Percentiles rank a stretch among this genome's conserved stretches.
These are phyloP conservation scores for Xylaria polymorpha DNA, from an alignment of 2,329 filamentous ascomycete species.

Conservation along the genomic window DNA sequence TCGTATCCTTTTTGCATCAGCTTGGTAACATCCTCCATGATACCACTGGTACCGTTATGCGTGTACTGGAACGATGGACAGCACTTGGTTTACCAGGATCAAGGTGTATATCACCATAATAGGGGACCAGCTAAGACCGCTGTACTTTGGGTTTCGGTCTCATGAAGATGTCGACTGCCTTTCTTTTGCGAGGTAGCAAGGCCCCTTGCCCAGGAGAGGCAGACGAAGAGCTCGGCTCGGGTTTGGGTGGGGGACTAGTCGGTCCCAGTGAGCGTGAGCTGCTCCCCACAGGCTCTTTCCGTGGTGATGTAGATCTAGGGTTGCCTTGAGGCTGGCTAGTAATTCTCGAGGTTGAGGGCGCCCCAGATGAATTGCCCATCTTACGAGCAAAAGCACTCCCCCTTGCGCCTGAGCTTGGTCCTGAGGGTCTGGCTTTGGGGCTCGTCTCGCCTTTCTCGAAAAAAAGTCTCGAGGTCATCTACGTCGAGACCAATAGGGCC, in stretches of 20 bases:
- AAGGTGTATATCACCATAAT: not conserved
- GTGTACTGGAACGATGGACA: not conserved
- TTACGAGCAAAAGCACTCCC: constrained; percentile 27
- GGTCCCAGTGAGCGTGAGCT: constrained; percentile 14
- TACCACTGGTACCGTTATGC: not conserved
- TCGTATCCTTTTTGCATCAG: not conserved
- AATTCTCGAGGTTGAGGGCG: constrained; percentile 20
- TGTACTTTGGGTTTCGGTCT: constrained; percentile 56
- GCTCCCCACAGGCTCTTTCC: not conserved
- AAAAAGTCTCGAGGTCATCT: constrained; percentile 43
- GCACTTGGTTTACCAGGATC: not conserved
- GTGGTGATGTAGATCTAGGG: constrained; percentile 16
- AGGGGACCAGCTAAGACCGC: constrained; percentile 11
- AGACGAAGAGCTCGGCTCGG: constrained; percentile 21
- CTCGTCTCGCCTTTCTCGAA: constrained; percentile 33
- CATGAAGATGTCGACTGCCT: constrained; percentile 63
- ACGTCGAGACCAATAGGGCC: constrained; percentile 39
- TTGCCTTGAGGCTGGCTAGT: constrained; percentile 17
- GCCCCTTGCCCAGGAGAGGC: constrained; percentile 24
- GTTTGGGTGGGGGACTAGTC: constrained; percentile 27
- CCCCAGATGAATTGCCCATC: constrained; percentile 16
- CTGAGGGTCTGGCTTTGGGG: constrained; percentile 5
- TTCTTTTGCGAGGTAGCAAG: constrained; percentile 55
- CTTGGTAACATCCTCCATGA: not conserved
- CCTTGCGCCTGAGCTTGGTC: constrained; percentile 4